phyloP scores from a whole-genome alignment of 2,329 filamentous ascomycete genomes.

The Neofusicoccum sp. region DNA sequence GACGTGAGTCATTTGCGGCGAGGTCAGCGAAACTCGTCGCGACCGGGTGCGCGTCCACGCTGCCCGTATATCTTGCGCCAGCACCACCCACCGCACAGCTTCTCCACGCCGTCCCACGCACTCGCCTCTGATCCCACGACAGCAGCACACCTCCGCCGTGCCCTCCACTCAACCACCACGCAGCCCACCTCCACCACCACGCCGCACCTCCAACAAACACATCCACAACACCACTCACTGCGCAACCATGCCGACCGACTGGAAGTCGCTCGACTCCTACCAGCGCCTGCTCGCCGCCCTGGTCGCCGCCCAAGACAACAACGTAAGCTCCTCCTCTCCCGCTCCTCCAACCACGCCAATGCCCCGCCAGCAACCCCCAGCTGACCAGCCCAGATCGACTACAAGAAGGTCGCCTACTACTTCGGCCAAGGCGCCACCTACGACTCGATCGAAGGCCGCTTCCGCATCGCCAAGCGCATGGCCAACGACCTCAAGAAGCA shows the following conservation, averaged over 20 bases:
- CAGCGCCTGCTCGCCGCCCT: conserved; percentile 43
- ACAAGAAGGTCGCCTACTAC: conserved; percentile 42
- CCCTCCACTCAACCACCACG: neutral
- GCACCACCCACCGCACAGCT: neutral
- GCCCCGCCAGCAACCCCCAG: neutral
- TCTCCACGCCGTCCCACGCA: neutral
- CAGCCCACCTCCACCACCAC: neutral
- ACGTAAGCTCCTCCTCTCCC: conserved; percentile 26
- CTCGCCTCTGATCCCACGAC: neutral
- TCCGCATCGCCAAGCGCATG: conserved; percentile 45
- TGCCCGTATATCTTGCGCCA: neutral
- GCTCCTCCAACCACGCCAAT: too few species aligned
- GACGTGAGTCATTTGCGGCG: neutral
- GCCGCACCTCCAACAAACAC: too few species aligned
- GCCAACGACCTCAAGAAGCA: conserved; percentile 37
- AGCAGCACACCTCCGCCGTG: neutral
- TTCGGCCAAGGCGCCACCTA: conserved; percentile 49
- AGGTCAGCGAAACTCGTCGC: neutral
- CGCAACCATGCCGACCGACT: conserved; percentile 34
- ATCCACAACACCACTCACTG: neutral
- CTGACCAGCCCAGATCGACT: conserved; percentile 41
- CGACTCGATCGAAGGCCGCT: conserved; percentile 47
- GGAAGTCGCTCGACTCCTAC: conserved; percentile 34
- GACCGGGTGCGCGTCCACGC: neutral
- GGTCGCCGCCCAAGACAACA: conserved; percentile 34